Conservation (phyloP, 805 yeast species). For the Grigorovia humatica region DNA sequence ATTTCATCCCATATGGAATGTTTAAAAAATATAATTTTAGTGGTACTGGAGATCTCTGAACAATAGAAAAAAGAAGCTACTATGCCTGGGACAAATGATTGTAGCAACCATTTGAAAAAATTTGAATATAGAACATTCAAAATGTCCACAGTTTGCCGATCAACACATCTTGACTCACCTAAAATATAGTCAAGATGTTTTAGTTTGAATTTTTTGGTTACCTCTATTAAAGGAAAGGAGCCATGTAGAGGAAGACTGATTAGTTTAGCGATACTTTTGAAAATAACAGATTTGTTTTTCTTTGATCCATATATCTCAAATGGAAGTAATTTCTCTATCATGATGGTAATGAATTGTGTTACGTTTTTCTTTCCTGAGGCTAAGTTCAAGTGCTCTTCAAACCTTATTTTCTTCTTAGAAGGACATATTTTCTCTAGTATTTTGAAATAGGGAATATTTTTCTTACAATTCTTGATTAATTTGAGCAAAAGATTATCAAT, state of each 20-base stretch:
- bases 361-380: slow-evolving; percentile 30
- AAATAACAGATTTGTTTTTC: slow-evolving; percentile 36
- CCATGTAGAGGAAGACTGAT: slow-evolving; percentile 33
- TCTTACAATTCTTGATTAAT: slow-evolving; percentile 29
- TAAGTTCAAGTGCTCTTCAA: slow-evolving; percentile 24
- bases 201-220: slow-evolving; percentile 26
- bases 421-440: slow-evolving; percentile 31
- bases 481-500: slow-evolving; percentile 4
- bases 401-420: background rate
- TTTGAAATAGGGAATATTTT: slow-evolving; percentile 26
- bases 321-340: slow-evolving; percentile 44
- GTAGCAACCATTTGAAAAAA: slow-evolving; percentile 50
- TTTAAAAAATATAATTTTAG: slow-evolving; percentile 39
- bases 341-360: slow-evolving; percentile 31
- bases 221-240: slow-evolving; percentile 22
- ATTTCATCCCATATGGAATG: slow-evolving; percentile 47
- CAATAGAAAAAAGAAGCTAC: slow-evolving; percentile 53
- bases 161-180: slow-evolving; percentile 5
- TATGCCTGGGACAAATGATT: slow-evolving; percentile 35
- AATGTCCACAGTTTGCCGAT: background rate
- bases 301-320: slow-evolving; percentile 41
- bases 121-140: background rate
- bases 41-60: slow-evolving; percentile 42
- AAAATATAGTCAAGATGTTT: slow-evolving; percentile 50
- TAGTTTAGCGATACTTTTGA: slow-evolving; percentile 29